Conservation (phyloP, 805 yeast species). For the Debaryomyces prosopidis region DNA sequence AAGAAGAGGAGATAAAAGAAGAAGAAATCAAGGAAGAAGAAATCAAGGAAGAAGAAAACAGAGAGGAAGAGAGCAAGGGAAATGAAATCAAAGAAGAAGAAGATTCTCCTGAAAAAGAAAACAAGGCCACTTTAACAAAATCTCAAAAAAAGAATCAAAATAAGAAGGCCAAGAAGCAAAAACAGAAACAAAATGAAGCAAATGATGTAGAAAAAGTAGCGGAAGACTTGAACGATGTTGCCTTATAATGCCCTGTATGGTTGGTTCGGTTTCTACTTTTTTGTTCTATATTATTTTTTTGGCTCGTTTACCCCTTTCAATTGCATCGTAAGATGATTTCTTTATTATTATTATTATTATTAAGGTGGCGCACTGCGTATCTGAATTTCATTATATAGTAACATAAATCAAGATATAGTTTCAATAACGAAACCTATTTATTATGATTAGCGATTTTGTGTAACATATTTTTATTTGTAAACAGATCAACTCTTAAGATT, state of each 20-base stretch:
- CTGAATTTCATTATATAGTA: too few species aligned
- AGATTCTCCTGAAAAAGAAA: constrained; percentile 1
- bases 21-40: constrained; percentile 3
- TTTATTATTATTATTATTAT: too few species aligned
- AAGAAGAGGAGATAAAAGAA: background rate
- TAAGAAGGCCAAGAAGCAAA: constrained; percentile 1
- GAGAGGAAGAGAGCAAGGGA: constrained; percentile 3
- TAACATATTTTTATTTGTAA: background rate
- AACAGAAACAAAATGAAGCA: background rate
- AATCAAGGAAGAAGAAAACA: background rate
- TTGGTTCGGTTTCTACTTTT: background rate
- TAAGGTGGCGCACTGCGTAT: too few species aligned
- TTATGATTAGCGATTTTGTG: background rate
- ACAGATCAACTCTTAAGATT: background rate
- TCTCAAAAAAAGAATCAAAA: background rate
- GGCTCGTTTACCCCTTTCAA: too few species aligned
- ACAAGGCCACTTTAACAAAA: background rate
- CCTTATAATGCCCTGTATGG: background rate
- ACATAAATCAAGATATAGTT: too few species aligned
- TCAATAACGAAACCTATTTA: too few species aligned
- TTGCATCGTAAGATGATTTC: too few species aligned
- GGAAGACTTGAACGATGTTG: constrained; percentile 6
- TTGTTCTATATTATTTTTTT: background rate
- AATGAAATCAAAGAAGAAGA: constrained; percentile 1
- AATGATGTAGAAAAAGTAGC: background rate